phyloP scores from a whole-genome alignment of 2,329 filamentous ascomycete genomes.

The Bipolaris bicolor region DNA sequence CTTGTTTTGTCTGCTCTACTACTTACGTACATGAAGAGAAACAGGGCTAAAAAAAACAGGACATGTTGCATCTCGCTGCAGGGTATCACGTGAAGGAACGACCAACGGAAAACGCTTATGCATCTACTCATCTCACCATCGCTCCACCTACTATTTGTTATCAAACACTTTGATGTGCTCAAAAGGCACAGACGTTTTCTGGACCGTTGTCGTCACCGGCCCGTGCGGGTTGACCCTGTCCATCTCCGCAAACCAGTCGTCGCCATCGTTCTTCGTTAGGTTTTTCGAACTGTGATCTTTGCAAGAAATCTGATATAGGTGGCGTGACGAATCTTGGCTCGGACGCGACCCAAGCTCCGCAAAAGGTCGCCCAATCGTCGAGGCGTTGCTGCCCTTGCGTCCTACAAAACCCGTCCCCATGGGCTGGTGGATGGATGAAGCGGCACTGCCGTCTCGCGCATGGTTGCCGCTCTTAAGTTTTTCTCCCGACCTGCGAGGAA shows the following conservation, averaged over 20 bases:
- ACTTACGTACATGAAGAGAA: slow-evolving; percentile 1
- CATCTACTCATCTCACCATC: neutral
- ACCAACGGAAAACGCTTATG: slow-evolving; percentile 3
- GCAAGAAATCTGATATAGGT: slow-evolving; percentile 22
- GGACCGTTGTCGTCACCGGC: slow-evolving; percentile 20
- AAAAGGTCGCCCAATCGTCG: slow-evolving; percentile 21
- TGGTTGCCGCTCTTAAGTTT: slow-evolving; percentile 5
- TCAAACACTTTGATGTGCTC: slow-evolving; percentile 13
- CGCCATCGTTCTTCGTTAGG: slow-evolving; percentile 14
- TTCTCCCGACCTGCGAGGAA: slow-evolving; percentile 3
- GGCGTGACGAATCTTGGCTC: slow-evolving; percentile 36
- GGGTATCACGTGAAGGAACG: slow-evolving; percentile 15
- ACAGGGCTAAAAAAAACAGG: neutral
- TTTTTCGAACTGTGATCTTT: slow-evolving; percentile 5
- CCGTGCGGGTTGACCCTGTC: slow-evolving; percentile 20
- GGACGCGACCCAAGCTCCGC: slow-evolving; percentile 20
- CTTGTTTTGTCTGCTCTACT: slow-evolving; percentile 1
- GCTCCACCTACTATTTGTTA: slow-evolving; percentile 8
- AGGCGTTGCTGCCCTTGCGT: slow-evolving; percentile 20
- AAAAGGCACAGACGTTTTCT: slow-evolving; percentile 12
- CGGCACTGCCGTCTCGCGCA: slow-evolving; percentile 16
- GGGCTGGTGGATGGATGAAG: slow-evolving; percentile 19
- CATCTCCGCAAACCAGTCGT: slow-evolving; percentile 30
- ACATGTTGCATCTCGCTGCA: slow-evolving; percentile 10
- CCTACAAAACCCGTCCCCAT: slow-evolving; percentile 16